Evolutionary conservation across 495 filamentous ascomycete genomes (phyloP), one percentile per base, ranked within the genome.

Genomic region (Xylaria flabelliformis): DNA sequence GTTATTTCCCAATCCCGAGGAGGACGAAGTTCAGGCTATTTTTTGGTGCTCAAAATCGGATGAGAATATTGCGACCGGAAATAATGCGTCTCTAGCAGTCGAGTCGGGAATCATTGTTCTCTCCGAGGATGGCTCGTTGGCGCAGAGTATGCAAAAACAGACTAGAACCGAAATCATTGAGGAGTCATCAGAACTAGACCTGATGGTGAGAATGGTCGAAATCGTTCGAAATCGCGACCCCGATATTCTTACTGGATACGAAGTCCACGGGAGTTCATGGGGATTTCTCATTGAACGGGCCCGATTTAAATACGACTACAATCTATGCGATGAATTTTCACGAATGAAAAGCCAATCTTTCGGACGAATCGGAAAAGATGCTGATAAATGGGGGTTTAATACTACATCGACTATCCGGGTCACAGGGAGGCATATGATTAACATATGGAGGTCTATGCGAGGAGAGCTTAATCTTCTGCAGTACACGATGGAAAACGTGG

Each of bases 401-500:
- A 93, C 93, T 67, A 94, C 94, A 3, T 95, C 94, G 5, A 93
- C 92, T 2, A 92, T 98, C 74, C 88, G 88, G 41, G 86, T 99
- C 17, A 98, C 94, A 0, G 96, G 96, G 4, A 89, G 96, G 72
- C 96, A 99, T 77, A 92, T 96, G 84, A 94, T 99, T 81, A 99
- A 98, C 74, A 92, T 98, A 63, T 99, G 97, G 96, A 89, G 96
- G 66, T 94, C 95, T 0, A 98, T 99, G 94, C 89, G 91, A 64
- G 88, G 92, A 69, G 96, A 98, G 82, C 80, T 98, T 41, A 97
- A 92, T 73, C 82, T 99, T 56, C 83, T 97, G 58, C 94, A 97
- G 76, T 98, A 98, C 77, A 96, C 92, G 0, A 94, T 97, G 91
- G 96, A 98, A 80, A 98, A 98, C 77, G 93, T 99, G 42, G 95